Evolutionary conservation across 1,139 yeast species (phyloP).

Genomic region (Yamadazyma blattariae): DNA sequence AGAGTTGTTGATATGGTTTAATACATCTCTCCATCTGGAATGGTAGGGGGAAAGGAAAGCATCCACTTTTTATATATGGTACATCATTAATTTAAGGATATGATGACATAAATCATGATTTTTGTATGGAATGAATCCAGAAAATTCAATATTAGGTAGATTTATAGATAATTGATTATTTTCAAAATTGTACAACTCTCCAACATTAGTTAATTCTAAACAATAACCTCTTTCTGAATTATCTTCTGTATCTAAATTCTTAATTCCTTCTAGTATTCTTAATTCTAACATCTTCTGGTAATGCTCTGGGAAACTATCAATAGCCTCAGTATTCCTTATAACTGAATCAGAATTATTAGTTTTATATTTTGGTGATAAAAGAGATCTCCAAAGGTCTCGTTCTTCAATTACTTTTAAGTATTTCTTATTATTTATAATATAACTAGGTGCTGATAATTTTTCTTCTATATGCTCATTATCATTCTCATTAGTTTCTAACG

Average conservation of each 20-base stretch:
- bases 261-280: constrained; percentile 6
- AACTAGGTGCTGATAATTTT: constrained; percentile 7
- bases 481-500: not conserved
- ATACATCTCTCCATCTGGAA: too few species aligned
- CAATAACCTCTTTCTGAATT: constrained; percentile 6
- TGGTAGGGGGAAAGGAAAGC: too few species aligned
- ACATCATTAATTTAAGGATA: constrained; percentile 13
- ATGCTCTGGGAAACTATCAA: constrained; percentile 1
- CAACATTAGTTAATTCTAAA: constrained; percentile 6
- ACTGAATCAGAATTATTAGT: constrained; percentile 5
- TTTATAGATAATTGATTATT: constrained; percentile 3
- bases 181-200: constrained; percentile 5
- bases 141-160: constrained; percentile 9
- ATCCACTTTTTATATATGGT: too few species aligned
- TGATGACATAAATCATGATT: constrained; percentile 11
- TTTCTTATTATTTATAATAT: constrained; percentile 11
- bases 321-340: not conserved
- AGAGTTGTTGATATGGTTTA: constrained; percentile 17
- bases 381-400: constrained; percentile 9
- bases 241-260: not conserved
- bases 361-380: constrained; percentile 11
- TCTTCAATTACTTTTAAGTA: constrained; percentile 6
- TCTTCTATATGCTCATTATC: constrained; percentile 3
- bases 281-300: constrained; percentile 6
- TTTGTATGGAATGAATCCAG: constrained; percentile 6